These are phyloP conservation scores for Fusarium sp. DNA, from an alignment of 2,329 filamentous ascomycete genomes.

Conservation along the genomic window DNA sequence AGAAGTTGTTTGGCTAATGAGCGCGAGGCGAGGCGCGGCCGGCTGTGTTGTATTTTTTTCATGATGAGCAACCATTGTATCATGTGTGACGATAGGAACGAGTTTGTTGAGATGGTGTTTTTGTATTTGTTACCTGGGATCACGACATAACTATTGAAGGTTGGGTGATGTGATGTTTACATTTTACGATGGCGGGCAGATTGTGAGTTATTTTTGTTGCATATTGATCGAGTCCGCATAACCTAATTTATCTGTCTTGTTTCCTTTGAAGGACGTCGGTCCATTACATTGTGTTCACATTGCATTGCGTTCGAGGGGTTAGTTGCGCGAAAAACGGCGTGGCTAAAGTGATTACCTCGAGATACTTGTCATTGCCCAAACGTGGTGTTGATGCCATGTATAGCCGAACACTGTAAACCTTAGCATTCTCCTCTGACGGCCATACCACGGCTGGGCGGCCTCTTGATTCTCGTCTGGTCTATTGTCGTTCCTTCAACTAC, in stretches of 20 bases:
- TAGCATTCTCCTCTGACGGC: not conserved
- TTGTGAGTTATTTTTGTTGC: not conserved
- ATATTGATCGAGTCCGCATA: not conserved
- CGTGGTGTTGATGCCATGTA: not conserved
- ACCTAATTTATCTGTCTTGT: not conserved
- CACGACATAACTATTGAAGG: slow-evolving; percentile 26
- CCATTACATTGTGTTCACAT: not conserved
- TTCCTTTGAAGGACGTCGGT: not conserved
- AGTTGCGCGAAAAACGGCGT: not conserved
- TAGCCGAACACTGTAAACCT: not conserved
- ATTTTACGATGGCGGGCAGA: not conserved
- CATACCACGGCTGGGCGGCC: not conserved
- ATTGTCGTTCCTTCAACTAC: not conserved
- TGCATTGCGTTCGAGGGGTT: no score
- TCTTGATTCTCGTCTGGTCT: not conserved
- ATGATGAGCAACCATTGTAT: slow-evolving; percentile 40
- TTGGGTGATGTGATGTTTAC: not conserved
- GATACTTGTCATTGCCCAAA: not conserved
- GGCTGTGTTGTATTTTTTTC: slow-evolving; percentile 18
- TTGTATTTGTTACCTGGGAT: slow-evolving; percentile 15
- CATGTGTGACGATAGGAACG: slow-evolving; percentile 41
- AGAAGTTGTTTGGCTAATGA: slow-evolving; percentile 47
- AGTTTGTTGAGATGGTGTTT: slow-evolving; percentile 23
- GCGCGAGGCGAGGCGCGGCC: slow-evolving; percentile 5
- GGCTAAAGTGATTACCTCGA: not conserved